These are phyloP conservation scores for Cystoderma amianthinum DNA, from an alignment of 768 basidiomycete genomes.

Conservation along the genomic window DNA sequence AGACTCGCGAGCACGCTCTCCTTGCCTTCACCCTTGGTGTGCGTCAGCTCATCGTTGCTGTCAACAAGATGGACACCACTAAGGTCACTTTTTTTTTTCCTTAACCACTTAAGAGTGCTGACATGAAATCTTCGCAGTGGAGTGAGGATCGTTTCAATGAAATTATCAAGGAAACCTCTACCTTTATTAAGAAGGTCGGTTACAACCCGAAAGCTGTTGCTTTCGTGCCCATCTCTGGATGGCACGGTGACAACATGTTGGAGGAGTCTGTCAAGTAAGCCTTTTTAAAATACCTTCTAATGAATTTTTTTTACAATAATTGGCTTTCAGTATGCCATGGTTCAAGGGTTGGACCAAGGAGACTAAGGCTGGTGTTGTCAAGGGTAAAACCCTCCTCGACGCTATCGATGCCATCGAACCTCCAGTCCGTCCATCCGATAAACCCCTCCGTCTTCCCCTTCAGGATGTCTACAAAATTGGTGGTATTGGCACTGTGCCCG, in stretches of 20 bases:
- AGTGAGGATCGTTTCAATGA: slow-evolving; percentile 99
- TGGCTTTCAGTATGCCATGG: slow-evolving; percentile 92
- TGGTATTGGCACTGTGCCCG: slow-evolving; percentile 99
- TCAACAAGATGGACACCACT: slow-evolving; percentile 99
- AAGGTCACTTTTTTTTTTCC: slow-evolving; percentile 45
- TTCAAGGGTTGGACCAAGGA: slow-evolving; percentile 99
- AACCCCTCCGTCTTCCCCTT: slow-evolving; percentile 99
- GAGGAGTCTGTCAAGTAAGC: slow-evolving; percentile 94
- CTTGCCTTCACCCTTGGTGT: slow-evolving; percentile 99
- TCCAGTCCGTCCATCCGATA: slow-evolving; percentile 93
- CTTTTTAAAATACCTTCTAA: too few relatives aligned
- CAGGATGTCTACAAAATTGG: slow-evolving; percentile 99
- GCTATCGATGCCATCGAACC: slow-evolving; percentile 99
- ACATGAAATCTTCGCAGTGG: slow-evolving; percentile 59
- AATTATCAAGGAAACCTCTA: slow-evolving; percentile 96
- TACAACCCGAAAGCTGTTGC: slow-evolving; percentile 99
- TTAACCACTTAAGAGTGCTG: background rate
- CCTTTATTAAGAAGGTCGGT: slow-evolving; percentile 99
- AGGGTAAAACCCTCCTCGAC: slow-evolving; percentile 99
- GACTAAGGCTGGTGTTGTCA: slow-evolving; percentile 84
- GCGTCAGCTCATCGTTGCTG: slow-evolving; percentile 98
- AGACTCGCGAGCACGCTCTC: slow-evolving; percentile 99
- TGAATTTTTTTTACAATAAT: too few relatives aligned
- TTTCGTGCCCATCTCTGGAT: slow-evolving; percentile 99
- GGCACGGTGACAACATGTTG: slow-evolving; percentile 99